These are phyloP conservation scores for Gossypium bickii DNA, from an alignment of 345 rosid species.

Conservation along the genomic window DNA sequence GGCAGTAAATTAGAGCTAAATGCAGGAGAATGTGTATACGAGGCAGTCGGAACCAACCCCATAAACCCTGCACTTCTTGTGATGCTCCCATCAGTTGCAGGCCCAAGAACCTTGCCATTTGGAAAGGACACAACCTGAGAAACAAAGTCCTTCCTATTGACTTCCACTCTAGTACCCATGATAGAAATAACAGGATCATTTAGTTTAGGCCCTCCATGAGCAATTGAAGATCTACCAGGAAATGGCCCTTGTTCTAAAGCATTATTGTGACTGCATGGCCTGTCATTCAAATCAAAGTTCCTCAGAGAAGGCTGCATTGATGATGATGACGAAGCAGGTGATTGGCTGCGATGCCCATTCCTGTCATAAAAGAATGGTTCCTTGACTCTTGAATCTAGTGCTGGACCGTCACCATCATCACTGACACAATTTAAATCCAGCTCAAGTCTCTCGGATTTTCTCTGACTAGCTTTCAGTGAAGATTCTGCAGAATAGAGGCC, in stretches of 20 bases:
- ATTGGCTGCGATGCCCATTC: constrained; percentile 60
- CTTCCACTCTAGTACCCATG: constrained; percentile 70
- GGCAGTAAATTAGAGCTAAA: constrained; percentile 56
- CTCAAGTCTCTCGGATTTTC: constrained; percentile 55
- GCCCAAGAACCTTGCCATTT: constrained; percentile 56
- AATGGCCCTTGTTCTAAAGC: constrained; percentile 46
- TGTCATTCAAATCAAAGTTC: constrained; percentile 89
- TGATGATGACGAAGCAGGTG: constrained; percentile 78
- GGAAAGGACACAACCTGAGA: constrained; percentile 43
- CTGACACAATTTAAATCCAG: constrained; percentile 75
- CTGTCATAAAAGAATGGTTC: constrained; percentile 40
- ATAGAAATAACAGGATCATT: constrained; percentile 65
- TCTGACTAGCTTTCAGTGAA: constrained; percentile 50
- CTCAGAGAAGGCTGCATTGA: constrained; percentile 56
- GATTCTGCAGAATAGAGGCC: constrained; percentile 55
- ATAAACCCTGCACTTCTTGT: constrained; percentile 50
- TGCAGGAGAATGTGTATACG: constrained; percentile 55
- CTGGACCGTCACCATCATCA: constrained; percentile 60
- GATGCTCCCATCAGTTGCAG: constrained; percentile 36
- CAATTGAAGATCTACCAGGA: constrained; percentile 27
- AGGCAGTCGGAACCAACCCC: constrained; percentile 47
- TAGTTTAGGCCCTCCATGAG: constrained; percentile 42
- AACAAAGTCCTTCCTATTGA: constrained; percentile 43
- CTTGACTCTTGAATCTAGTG: constrained; percentile 46
- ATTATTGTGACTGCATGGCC: constrained; percentile 47